Evolutionary conservation across 1,284 basidiomycete species (phyloP), one percentile per base, ranked within the genome.

Genomic region (Trametes hirsuta): DNA sequence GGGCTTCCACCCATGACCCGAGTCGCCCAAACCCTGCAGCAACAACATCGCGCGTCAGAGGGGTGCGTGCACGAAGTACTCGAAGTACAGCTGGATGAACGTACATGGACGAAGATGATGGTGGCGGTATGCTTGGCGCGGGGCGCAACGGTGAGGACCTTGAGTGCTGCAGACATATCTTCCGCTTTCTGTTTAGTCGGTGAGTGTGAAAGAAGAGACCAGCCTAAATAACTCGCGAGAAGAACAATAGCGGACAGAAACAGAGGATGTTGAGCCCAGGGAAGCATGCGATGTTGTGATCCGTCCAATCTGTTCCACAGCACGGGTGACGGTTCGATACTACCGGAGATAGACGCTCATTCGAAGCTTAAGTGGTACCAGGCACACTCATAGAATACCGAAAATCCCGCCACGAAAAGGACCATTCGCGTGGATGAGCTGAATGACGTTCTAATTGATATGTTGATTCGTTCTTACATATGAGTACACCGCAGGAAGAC

Each of bases 91-190:
- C n/a, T n/a, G 35, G 36, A 25, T 5, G 49, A 34, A 76, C 87
- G 68, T 72, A 94, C 91, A 81, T 97, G 95, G 39, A 93, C 77
- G 73, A 96, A 94, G 70, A 97, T 91, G 65, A 96, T 86, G 2
- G 93, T 95, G 4, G 93, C 93, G 2, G 91, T 89, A 74, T 96
- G 94, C 64, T 83, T 85, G 40, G 77, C 70, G 45, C 77, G 70
- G 24, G 91, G 79, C 22, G 81, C 77, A 37, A 91, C 77, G 21
- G 79, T 76, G 60, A 90, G 71, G 68, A 72, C 77, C 68, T 82
- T 80, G 41, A 86, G 64, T 22, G 74, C 68, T 47, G 75, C 59
- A 30, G 64, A 55, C 75, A 77, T 76, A 34, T 55, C 51, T 41
- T 37, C 40, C 21, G 18, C 12, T 4, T 12, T 15, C 15, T 47